Percentiles rank a stretch among this genome's conserved stretches.
Evolutionary conservation across 2,329 filamentous ascomycete genomes (phyloP).

Genomic region (Aspergillus sp.): DNA sequence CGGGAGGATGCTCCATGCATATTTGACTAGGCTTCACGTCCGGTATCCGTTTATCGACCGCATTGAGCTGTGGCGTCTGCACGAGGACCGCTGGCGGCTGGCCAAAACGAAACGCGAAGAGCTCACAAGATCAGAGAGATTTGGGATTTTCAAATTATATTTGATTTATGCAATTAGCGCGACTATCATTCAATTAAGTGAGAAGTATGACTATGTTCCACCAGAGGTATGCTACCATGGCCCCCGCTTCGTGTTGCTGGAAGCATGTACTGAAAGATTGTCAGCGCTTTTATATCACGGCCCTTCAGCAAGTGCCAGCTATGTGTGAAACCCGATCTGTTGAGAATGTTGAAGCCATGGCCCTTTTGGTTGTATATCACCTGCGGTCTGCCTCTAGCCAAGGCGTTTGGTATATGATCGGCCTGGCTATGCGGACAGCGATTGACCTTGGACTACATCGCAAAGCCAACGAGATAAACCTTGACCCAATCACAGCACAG

Average conservation of each 20-base stretch:
- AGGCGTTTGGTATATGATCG: constrained; percentile 57
- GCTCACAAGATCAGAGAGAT: constrained; percentile 38
- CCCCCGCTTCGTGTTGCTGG: background rate
- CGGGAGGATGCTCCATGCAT: constrained; percentile 45
- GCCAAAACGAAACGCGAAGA: constrained; percentile 37
- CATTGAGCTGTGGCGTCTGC: constrained; percentile 46
- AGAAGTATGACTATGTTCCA: constrained; percentile 44
- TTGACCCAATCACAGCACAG: constrained; percentile 45
- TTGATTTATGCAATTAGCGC: constrained; percentile 55
- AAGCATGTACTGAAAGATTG: background rate
- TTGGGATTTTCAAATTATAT: constrained; percentile 53
- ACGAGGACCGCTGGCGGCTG: constrained; percentile 41
- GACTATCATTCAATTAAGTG: constrained; percentile 49
- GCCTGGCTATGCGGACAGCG: constrained; percentile 54
- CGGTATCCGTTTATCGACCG: constrained; percentile 53
- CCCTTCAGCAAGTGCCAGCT: constrained; percentile 50
- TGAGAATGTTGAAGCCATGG: constrained; percentile 55
- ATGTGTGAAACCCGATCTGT: constrained; percentile 51
- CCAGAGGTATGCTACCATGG: constrained; percentile 37
- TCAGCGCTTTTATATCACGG: constrained; percentile 51
- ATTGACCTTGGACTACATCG: constrained; percentile 54
- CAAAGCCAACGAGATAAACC: constrained; percentile 45
- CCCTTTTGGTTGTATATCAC: constrained; percentile 53
- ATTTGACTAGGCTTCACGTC: constrained; percentile 48
- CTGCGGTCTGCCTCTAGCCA: constrained; percentile 52